phyloP scores from a whole-genome alignment of 164 flowering plant genomes.

The Vitis labrusca region DNA sequence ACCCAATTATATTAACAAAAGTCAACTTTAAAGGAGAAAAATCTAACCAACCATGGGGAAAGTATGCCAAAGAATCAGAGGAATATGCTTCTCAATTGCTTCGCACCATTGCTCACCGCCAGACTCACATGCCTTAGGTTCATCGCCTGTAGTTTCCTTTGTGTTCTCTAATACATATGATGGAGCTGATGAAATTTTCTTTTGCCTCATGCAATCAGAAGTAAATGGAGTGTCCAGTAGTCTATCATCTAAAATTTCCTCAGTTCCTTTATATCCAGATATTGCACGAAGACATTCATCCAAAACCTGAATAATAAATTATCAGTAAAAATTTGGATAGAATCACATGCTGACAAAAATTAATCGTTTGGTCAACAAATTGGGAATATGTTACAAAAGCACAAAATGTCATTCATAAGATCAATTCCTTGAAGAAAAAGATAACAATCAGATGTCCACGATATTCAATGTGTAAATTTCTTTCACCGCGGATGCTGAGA shows the following conservation, averaged over 20 bases:
- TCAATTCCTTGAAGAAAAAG: too few species aligned
- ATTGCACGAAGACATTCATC: conserved; percentile 89
- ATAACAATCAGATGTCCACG: too few species aligned
- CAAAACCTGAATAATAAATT: conserved; percentile 56
- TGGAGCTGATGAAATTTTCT: conserved; percentile 90
- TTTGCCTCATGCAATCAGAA: conserved; percentile 60
- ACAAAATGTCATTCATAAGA: too few species aligned
- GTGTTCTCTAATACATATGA: conserved; percentile 38
- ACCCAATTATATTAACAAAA: too few species aligned
- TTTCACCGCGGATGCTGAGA: too few species aligned
- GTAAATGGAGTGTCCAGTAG: conserved; percentile 62
- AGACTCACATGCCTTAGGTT: conserved; percentile 16
- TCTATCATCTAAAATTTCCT: conserved; percentile 71
- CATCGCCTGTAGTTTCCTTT: conserved; percentile 24
- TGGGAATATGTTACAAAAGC: too few species aligned
- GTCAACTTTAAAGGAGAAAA: too few species aligned
- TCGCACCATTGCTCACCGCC: conserved; percentile 74
- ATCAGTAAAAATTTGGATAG: background rate
- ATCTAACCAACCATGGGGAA: conserved; percentile 63
- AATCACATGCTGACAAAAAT: background rate
- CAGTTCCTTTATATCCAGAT: conserved; percentile 93
- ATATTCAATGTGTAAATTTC: too few species aligned
- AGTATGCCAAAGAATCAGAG: conserved; percentile 46
- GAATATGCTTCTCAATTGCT: conserved; percentile 71
- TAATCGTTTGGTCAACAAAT: too few species aligned